Conservation (phyloP, 2,329 filamentous ascomycete species). For the Ceratocystis destructans region DNA sequence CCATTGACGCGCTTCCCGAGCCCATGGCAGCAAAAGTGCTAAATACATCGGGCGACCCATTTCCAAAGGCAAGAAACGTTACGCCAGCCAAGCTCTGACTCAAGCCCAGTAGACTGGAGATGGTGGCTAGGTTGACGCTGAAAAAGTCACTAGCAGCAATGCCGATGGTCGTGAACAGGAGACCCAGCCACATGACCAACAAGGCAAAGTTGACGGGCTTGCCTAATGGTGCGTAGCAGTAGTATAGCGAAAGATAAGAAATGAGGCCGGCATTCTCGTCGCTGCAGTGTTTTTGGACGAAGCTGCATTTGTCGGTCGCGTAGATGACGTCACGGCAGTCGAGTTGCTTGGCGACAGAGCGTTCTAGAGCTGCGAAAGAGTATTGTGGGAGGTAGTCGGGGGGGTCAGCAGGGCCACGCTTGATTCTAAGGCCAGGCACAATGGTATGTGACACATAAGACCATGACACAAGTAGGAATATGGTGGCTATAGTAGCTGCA, state of each 20-base stretch:
- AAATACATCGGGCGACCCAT: constrained; percentile 95
- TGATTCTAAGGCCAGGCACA: not conserved
- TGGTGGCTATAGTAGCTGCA: constrained; percentile 8
- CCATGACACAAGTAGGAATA: constrained; percentile 9
- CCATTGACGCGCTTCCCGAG: constrained; percentile 92
- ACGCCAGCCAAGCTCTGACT: constrained; percentile 94
- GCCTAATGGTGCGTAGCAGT: constrained; percentile 56
- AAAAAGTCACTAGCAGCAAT: constrained; percentile 98
- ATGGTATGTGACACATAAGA: constrained; percentile 5
- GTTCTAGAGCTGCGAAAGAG: not conserved
- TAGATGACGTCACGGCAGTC: constrained; percentile 69
- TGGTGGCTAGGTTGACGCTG: constrained; percentile 89
- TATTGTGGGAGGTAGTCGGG: not conserved
- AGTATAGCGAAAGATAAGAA: constrained; percentile 81
- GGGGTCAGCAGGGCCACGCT: not conserved
- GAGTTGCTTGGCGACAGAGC: constrained; percentile 2
- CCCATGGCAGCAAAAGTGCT: constrained; percentile 97
- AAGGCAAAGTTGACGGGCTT: constrained; percentile 68
- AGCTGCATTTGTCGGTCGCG: constrained; percentile 70
- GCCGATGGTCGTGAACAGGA: constrained; percentile 92
- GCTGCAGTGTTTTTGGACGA: constrained; percentile 65
- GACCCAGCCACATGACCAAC: constrained; percentile 66
- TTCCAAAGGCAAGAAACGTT: constrained; percentile 91
- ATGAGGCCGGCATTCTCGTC: constrained; percentile 85
- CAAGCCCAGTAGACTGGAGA: constrained; percentile 75